A percentile compares a stretch with the other conserved stretches of the same genome.
These are phyloP conservation scores for Ceratobasidium sp. DNA, from an alignment of 1,284 basidiomycete genomes.

Conservation along the genomic window DNA sequence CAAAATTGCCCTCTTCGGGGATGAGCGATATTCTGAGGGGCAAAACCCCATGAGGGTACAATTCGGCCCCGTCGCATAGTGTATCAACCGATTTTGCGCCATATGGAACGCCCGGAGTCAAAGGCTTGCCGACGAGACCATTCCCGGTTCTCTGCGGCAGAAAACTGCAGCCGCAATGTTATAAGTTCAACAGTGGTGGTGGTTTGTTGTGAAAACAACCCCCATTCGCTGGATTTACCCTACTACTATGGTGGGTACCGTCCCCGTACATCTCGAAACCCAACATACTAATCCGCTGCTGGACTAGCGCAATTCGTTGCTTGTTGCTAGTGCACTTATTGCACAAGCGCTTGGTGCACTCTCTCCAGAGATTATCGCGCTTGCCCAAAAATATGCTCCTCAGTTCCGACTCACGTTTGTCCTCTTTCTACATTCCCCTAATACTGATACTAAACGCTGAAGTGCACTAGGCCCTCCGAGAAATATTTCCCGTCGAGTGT, in stretches of 20 bases:
- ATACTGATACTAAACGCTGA: neutral
- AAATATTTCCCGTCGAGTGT: slow-evolving; percentile 40
- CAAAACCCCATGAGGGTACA: neutral
- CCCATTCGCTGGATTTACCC: neutral
- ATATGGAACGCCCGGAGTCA: slow-evolving; percentile 8
- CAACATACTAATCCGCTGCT: neutral
- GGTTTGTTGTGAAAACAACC: neutral
- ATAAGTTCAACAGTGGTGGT: neutral
- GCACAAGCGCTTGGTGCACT: slow-evolving; percentile 14
- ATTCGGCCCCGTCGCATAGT: neutral
- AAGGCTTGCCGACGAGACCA: neutral
- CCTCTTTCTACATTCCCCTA: neutral
- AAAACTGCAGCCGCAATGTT: neutral
- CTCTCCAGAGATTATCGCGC: slow-evolving; percentile 15
- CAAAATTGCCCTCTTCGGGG: slow-evolving; percentile 1
- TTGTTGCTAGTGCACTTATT: neutral
- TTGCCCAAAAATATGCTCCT: slow-evolving; percentile 41
- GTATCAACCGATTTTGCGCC: neutral
- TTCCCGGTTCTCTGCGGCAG: neutral
- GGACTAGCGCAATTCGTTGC: neutral
- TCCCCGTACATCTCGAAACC: neutral
- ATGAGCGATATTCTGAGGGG: neutral
- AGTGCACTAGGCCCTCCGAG: slow-evolving; percentile 11
- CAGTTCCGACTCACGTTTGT: slow-evolving; percentile 39
- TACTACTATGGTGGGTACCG: neutral